Evolutionary conservation across 108 stramenopile species (phyloP).

Genomic region (Fragilaria crotonensis): DNA sequence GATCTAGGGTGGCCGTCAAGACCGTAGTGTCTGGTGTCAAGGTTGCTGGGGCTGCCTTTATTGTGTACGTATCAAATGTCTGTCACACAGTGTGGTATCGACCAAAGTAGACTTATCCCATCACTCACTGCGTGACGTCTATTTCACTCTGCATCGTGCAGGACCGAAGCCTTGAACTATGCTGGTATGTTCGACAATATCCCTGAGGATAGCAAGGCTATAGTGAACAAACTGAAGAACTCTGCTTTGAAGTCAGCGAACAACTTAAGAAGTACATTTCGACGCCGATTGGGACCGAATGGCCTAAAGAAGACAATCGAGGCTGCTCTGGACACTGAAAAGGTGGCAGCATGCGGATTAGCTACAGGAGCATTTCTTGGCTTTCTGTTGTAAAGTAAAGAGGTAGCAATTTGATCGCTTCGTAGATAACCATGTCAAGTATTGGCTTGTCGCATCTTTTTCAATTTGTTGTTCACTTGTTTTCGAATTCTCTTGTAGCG

Average conservation of each 20-base stretch:
- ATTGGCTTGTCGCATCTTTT: neutral
- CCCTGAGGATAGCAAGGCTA: slow-evolving; percentile 8
- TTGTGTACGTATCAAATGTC: slow-evolving; percentile 19
- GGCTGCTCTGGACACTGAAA: slow-evolving; percentile 21
- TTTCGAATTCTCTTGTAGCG: slow-evolving; percentile 38
- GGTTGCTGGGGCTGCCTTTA: slow-evolving; percentile 44
- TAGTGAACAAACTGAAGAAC: slow-evolving; percentile 20
- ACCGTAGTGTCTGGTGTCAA: slow-evolving; percentile 36
- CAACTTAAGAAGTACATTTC: slow-evolving; percentile 24
- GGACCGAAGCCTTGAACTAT: slow-evolving; percentile 39
- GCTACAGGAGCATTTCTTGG: slow-evolving; percentile 47
- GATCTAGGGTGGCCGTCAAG: slow-evolving; percentile 28
- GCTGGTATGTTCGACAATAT: slow-evolving; percentile 34
- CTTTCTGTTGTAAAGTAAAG: slow-evolving; percentile 19
- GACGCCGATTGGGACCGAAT: slow-evolving; percentile 20
- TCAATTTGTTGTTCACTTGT: neutral
- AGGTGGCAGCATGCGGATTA: slow-evolving; percentile 34
- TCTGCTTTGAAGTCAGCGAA: slow-evolving; percentile 14
- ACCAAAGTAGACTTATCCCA: neutral
- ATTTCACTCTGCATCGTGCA: neutral
- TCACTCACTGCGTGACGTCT: neutral
- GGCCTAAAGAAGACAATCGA: slow-evolving; percentile 13
- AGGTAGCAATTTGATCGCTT: too few relatives aligned
- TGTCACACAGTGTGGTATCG: neutral
- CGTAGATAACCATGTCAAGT: neutral